Evolutionary conservation across 306 rosid species (phyloP).

Genomic region (Rosa rugosa): DNA sequence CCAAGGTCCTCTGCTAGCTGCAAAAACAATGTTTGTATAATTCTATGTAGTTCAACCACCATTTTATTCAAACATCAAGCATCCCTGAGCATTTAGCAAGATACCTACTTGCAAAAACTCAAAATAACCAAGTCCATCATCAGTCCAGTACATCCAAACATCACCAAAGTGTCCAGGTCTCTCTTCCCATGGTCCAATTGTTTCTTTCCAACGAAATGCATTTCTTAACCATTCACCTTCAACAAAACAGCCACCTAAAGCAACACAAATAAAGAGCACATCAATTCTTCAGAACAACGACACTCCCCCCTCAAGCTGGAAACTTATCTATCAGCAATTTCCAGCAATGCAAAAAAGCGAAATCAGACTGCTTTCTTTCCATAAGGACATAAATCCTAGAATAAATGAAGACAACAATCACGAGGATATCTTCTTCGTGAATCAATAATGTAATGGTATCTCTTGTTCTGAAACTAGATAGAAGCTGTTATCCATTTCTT

Average conservation of each 20-base stretch:
- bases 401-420: background rate
- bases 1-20: slow-evolving; percentile 92
- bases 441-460: background rate
- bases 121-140: slow-evolving; percentile 91
- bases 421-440: background rate
- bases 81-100: slow-evolving; percentile 3
- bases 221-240: slow-evolving; percentile 96
- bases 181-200: slow-evolving; percentile 92
- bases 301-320: too few species aligned
- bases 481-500: background rate
- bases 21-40: slow-evolving; percentile 13
- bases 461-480: too few species aligned
- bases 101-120: slow-evolving; percentile 87
- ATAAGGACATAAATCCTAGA: background rate
- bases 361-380: background rate
- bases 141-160: slow-evolving; percentile 99
- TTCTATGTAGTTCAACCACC: background rate
- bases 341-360: background rate
- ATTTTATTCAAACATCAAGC: background rate
- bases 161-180: slow-evolving; percentile 99
- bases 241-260: slow-evolving; percentile 87
- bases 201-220: slow-evolving; percentile 93
- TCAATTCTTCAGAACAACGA: background rate
- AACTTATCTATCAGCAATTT: background rate
- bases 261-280: background rate